Percentiles rank a stretch among this genome's conserved stretches.
These are phyloP conservation scores for Penicillium canescens DNA, from an alignment of 495 filamentous ascomycete species.

Conservation along the genomic window DNA sequence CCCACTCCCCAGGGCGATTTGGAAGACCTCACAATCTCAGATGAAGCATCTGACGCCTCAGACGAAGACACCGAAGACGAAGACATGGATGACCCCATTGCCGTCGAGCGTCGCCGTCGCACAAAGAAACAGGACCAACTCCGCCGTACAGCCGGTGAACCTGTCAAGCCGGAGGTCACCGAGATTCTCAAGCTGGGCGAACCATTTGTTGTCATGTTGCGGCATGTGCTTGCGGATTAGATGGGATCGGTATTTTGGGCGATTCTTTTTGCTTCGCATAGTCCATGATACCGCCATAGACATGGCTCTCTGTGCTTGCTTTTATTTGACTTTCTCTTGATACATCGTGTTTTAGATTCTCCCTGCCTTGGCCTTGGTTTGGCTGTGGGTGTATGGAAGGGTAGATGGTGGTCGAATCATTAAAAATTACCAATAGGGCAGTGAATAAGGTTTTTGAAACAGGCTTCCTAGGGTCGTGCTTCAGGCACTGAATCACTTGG, in stretches of 20 bases:
- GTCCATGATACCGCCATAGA: slow-evolving; percentile 3
- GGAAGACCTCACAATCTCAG: slow-evolving; percentile 76
- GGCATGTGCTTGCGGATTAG: slow-evolving; percentile 80
- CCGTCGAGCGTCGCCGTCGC: slow-evolving; percentile 76
- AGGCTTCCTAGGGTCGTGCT: no score
- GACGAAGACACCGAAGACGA: slow-evolving; percentile 77
- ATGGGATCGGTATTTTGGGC: not conserved
- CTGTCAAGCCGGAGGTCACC: slow-evolving; percentile 73
- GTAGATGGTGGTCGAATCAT: slow-evolving; percentile 1
- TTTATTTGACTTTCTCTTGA: not conserved
- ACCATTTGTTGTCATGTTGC: slow-evolving; percentile 80
- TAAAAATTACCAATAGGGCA: no score
- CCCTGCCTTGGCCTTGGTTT: not conserved
- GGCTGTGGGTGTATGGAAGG: not conserved
- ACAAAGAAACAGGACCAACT: slow-evolving; percentile 74
- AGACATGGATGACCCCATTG: slow-evolving; percentile 75
- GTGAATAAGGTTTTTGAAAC: no score
- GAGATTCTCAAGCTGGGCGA: slow-evolving; percentile 79
- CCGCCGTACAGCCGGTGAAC: slow-evolving; percentile 83
- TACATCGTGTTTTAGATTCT: slow-evolving; percentile 1
- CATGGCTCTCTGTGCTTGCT: not conserved
- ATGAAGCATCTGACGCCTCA: slow-evolving; percentile 62
- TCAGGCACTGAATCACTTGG: no score
- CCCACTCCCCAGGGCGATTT: slow-evolving; percentile 57
- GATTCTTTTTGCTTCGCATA: not conserved